Evolutionary conservation across 495 filamentous ascomycete genomes (phyloP), one percentile per base, ranked within the genome.

Genomic region (Aspergillus leporis): DNA sequence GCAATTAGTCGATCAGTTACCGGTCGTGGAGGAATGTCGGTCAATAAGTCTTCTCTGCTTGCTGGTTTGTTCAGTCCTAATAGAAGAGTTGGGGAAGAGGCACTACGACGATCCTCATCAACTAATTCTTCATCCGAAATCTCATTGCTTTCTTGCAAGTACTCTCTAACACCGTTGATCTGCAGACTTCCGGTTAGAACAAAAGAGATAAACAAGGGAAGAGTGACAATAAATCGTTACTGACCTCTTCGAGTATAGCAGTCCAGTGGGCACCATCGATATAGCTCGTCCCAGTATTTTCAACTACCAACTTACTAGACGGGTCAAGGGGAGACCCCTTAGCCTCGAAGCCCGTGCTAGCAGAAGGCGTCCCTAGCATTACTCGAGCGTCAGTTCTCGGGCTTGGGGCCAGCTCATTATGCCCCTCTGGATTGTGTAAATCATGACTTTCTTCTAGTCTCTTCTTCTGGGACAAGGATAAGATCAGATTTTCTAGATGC

Each of bases 311-410:
- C 21, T 56, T 56, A n/a, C 54, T 56, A 5, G 54, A 56, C 8
- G 70, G 57, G 36, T 66, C 67, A 41, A 48, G 57, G 2, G 63
- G 61, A 12, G 63, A 56, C 22, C 41, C 23, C 41, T 82, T 83
- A 19, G 84, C 78, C 7, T 90, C 80, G 22, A 32, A 22, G 16
- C n/a, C 21, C n/a, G 28, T 48, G 28, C 87, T 87, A 64, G 88
- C 88, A 2, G 64, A 57, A 1, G 69, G 67, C 23, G 70, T 71
- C 9, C 61, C 62, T 40, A 53, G 30, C 1, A 38, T 43, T 5
- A 50, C 14, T 21, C 56, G 53, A n/a, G 48, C 22, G 12, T 41
- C 10, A 31, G 34, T 34, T 10, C 22, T 22, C 23, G 54, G 7
- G 56, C 28, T 22, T 59, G 58, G 3, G 34, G 46, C 25, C 58